Evolutionary conservation across 371 early-diverging fungal genomes (phyloP).

Genomic region (Mortierella sp.): DNA sequence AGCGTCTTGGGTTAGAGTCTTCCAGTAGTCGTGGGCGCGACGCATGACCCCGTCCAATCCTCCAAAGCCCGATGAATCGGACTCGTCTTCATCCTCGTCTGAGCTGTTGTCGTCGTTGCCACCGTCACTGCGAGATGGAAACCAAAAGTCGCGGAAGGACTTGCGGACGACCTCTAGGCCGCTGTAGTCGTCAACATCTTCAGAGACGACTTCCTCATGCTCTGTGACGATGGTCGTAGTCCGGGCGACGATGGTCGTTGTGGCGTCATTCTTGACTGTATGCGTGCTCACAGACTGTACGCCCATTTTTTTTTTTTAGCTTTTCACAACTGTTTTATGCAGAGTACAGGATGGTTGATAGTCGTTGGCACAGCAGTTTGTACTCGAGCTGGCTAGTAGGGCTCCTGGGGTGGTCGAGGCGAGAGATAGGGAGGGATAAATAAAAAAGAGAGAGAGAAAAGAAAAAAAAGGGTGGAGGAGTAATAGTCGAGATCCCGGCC

Average conservation of each 20-base stretch:
- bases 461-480: no score
- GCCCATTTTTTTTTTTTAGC: constrained; percentile 11
- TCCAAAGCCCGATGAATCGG: constrained; percentile 8
- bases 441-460: no score
- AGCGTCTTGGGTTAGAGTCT: constrained; percentile 35
- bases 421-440: no score
- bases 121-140: constrained; percentile 14
- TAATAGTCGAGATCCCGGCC: no score
- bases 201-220: constrained; percentile 25
- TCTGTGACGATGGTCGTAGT: constrained; percentile 46
- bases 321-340: no score
- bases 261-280: constrained; percentile 33
- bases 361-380: no score
- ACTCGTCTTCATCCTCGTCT: constrained; percentile 1
- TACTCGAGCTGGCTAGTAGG: no score
- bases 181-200: constrained; percentile 4
- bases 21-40: constrained; percentile 50
- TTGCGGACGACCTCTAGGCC: constrained; percentile 25
- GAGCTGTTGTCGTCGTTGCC: not conserved
- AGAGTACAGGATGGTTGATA: no score
- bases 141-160: constrained; percentile 47
- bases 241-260: constrained; percentile 37
- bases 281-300: constrained; percentile 33
- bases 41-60: constrained; percentile 30
- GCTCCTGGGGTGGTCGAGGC: no score